These are phyloP conservation scores for Tylopilus subfusipes DNA, from an alignment of 768 basidiomycete species.

Conservation along the genomic window DNA sequence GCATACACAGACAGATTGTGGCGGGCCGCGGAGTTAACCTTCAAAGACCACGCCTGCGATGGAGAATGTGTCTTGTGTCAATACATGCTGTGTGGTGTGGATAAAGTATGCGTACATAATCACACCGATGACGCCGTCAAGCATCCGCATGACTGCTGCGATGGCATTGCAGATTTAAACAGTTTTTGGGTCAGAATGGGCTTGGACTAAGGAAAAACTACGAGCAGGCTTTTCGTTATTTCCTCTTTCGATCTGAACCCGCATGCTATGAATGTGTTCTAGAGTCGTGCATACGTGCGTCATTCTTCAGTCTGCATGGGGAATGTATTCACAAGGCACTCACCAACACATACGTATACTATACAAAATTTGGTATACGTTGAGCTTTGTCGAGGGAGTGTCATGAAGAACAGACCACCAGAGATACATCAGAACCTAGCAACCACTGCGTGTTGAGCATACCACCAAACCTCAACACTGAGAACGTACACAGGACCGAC, in stretches of 20 bases:
- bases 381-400: conserved; percentile 4
- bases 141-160: conserved; percentile 11
- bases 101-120: conserved; percentile 1
- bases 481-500: conserved; percentile 12
- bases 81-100: neutral
- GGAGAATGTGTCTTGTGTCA: neutral
- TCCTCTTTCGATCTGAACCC: neutral
- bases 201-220: conserved; percentile 6
- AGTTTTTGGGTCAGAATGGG: neutral
- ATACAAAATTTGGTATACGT: conserved; percentile 12
- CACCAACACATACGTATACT: conserved; percentile 15
- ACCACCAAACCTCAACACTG: neutral
- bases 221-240: neutral
- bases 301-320: neutral
- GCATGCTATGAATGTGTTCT: conserved; percentile 13
- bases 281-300: conserved; percentile 1
- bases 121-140: conserved; percentile 10
- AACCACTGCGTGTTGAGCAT: neutral
- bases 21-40: neutral
- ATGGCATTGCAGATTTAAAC: conserved; percentile 7
- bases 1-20: conserved; percentile 10
- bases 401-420: conserved; percentile 12
- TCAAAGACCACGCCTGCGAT: conserved; percentile 11
- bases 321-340: neutral
- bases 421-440: conserved; percentile 12